Evolutionary conservation across 75 land plant genomes (phyloP), one percentile per base, ranked within the genome.

Genomic region (Sequoiadendron giganteum): DNA sequence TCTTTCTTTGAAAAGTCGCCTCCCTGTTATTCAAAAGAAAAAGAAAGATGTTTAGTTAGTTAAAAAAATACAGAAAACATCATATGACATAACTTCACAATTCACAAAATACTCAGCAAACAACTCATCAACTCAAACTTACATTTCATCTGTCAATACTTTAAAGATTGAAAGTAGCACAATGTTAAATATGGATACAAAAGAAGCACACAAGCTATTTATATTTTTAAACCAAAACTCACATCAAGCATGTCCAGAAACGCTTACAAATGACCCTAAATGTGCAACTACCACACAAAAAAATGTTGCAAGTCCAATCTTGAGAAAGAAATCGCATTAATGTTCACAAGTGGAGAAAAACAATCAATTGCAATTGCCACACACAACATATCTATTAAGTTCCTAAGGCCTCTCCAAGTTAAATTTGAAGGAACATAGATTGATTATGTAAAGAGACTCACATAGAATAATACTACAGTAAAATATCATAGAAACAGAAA

Each of bases 1-100:
- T 98, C 94, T 88, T 90, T 90, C 86, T 91, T 95, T 1, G 95
- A 91, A 84, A 96, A 98, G 73, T 98, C 98, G n/a, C 99, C 99
- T 88, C 97, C 99, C 99, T 97, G 97, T 83, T 86, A 25, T 80
- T 7, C 48, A 82, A 82, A 30, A 21, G 43, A 72, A 30, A 87
- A 87, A 16, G 9, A 19, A 65, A 65, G 13, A 42, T 30, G 36
- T 21, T 83, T 65, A 36, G 40, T 34, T 39, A 86, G 36, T 30
- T 36, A 86, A 39, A 49, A 45, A 11, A 42, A 49, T n/a, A n/a
- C n/a, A n/a, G 5, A 4, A 52, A 49, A 85, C 21, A 6, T 56
- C 18, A 56, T 21, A 10, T 25, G 30, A 6, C 9, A 38, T 86
- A 9, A 68, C 1, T 55, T 30, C 19, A 80, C 88, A 42, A 81